phyloP scores from a whole-genome alignment of 352 stramenopile species.

The Phytophthora multivora region DNA sequence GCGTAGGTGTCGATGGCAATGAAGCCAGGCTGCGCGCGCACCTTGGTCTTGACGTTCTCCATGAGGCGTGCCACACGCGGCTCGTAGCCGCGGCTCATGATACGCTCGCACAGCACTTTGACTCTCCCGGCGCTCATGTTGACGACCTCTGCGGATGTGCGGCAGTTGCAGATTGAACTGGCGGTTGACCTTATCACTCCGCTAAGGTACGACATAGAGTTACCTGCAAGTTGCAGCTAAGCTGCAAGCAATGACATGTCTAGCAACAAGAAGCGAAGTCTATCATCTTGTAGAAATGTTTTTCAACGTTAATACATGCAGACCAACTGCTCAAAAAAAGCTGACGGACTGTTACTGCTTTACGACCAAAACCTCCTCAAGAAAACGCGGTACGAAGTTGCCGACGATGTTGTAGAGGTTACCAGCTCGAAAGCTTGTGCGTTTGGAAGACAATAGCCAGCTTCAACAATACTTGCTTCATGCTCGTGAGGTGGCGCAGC shows the following conservation, averaged over 20 bases:
- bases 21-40: conserved; percentile 74
- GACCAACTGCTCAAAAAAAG: conserved; percentile 20
- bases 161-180: no score
- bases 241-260: neutral
- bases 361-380: neutral
- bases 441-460: neutral
- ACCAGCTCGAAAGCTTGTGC: neutral
- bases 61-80: conserved; percentile 83
- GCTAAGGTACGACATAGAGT: no score
- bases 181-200: neutral
- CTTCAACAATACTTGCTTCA: neutral
- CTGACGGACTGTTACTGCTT: conserved; percentile 10
- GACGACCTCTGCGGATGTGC: neutral
- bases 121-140: conserved; percentile 50
- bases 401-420: neutral
- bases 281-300: conserved; percentile 8
- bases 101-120: conserved; percentile 83
- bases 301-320: conserved; percentile 33
- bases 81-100: conserved; percentile 90
- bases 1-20: conserved; percentile 80
- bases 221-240: neutral
- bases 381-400: neutral
- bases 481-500: neutral
- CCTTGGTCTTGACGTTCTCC: conserved; percentile 85
- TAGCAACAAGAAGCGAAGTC: neutral